Evolutionary conservation across 1,284 basidiomycete genomes (phyloP).

Genomic region (Abortiporus biennis): DNA sequence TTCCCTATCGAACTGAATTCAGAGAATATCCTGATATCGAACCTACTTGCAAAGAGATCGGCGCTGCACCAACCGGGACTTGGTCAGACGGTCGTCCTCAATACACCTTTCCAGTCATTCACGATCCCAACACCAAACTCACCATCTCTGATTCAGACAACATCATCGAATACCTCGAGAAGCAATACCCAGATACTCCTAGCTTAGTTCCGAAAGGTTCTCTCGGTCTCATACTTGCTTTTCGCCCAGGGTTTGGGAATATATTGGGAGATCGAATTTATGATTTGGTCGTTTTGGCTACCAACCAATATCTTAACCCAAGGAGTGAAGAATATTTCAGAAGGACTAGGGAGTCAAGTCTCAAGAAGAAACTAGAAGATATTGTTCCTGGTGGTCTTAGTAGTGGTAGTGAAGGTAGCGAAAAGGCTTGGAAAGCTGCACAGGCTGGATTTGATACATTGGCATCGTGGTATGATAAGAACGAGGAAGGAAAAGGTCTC

Average conservation of each 20-base stretch:
- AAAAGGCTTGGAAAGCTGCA: background rate
- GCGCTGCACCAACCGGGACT: conserved; percentile 17
- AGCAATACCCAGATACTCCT: conserved; percentile 32
- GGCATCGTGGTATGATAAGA: background rate
- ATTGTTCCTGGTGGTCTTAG: background rate
- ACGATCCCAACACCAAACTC: conserved; percentile 24
- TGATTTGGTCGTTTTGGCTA: conserved; percentile 2
- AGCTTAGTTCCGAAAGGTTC: conserved; percentile 14
- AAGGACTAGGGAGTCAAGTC: conserved; percentile 8
- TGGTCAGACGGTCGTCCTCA: conserved; percentile 16
- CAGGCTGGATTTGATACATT: background rate
- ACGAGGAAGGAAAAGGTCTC: conserved; percentile 2
- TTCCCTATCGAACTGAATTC: conserved; percentile 30
- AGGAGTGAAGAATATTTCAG: conserved; percentile 12
- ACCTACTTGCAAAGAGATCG: conserved; percentile 20
- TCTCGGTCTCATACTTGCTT: conserved; percentile 12
- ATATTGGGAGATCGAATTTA: conserved; percentile 1
- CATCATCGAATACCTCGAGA: conserved; percentile 41
- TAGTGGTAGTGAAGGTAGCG: background rate
- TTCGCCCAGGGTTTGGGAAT: conserved; percentile 9
- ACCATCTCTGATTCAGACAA: conserved; percentile 31
- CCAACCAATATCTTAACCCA: conserved; percentile 5
- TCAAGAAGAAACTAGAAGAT: conserved; percentile 13
- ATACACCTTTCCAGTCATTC: conserved; percentile 29
- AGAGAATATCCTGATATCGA: conserved; percentile 32